phyloP scores from a whole-genome alignment of 192 early-diverging fungal genomes.

The Dispira simplex region DNA sequence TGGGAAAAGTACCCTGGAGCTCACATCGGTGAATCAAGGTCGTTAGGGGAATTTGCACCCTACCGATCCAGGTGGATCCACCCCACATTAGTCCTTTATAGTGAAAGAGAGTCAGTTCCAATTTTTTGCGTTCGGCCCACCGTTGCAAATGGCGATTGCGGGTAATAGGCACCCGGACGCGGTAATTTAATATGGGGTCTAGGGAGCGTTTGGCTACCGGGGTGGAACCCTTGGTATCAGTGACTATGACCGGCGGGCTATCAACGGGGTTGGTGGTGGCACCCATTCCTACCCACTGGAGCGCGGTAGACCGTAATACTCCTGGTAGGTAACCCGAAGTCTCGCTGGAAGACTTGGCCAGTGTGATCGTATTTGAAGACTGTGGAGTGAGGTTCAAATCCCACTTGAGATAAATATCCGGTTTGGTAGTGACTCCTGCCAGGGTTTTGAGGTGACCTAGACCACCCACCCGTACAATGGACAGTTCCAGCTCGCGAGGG shows the following conservation, averaged over 20 bases:
- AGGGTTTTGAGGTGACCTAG: not conserved
- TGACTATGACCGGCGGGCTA: not conserved
- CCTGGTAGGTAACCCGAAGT: not conserved
- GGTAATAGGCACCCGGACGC: not conserved
- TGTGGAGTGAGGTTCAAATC: not conserved
- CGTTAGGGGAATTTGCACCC: not conserved
- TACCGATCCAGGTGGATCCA: constrained; percentile 2
- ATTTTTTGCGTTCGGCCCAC: not conserved
- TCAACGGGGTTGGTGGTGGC: not conserved
- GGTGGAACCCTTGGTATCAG: not conserved
- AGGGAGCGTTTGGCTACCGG: not conserved
- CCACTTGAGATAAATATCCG: not conserved
- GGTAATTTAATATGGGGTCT: not conserved
- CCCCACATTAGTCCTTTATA: constrained; percentile 1
- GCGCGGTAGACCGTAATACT: no score
- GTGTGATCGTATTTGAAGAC: not conserved
- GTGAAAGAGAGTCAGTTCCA: not conserved
- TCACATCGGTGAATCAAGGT: not conserved
- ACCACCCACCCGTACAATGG: not conserved
- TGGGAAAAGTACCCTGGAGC: not conserved
- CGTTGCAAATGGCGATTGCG: not conserved
- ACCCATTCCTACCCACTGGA: no score
- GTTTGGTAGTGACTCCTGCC: not conserved
- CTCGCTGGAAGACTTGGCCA: not conserved
- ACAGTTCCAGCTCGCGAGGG: not conserved